phyloP scores from a whole-genome alignment of 176 grass and related monocot genomes.

The Paspalum vaginatum region DNA sequence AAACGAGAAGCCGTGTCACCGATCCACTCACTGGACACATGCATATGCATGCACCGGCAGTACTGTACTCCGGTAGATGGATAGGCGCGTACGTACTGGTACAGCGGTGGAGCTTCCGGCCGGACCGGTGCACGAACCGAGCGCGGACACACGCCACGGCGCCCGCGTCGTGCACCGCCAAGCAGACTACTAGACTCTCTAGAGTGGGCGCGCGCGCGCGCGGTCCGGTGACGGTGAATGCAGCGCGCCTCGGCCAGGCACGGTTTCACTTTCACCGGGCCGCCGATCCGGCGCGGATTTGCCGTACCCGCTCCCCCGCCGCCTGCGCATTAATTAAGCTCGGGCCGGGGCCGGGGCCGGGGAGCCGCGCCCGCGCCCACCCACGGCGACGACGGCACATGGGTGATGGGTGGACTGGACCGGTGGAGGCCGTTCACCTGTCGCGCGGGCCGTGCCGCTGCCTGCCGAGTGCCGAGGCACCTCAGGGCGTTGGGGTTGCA shows the following conservation, averaged over 20 bases:
- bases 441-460: no score
- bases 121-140: not conserved
- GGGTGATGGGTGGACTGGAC: no score
- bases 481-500: no score
- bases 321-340: not conserved
- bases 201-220: not conserved
- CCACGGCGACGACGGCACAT: no score
- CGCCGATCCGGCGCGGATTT: not conserved
- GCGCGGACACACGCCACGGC: not conserved
- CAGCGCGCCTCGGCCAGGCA: not conserved
- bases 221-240: no score
- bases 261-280: not conserved
- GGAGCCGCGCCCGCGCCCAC: no score
- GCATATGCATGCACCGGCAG: constrained; percentile 6
- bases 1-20: not conserved
- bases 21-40: not conserved
- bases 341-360: not conserved
- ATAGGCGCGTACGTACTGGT: not conserved
- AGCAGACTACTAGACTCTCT: not conserved
- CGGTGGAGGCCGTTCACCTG: no score
- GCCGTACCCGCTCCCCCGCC: not conserved
- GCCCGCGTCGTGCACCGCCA: not conserved
- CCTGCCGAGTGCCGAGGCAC: no score
- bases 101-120: no score
- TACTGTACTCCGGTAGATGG: not conserved